Conservation (phyloP, 306 rosid genomes). For the Begonia masoniana region DNA sequence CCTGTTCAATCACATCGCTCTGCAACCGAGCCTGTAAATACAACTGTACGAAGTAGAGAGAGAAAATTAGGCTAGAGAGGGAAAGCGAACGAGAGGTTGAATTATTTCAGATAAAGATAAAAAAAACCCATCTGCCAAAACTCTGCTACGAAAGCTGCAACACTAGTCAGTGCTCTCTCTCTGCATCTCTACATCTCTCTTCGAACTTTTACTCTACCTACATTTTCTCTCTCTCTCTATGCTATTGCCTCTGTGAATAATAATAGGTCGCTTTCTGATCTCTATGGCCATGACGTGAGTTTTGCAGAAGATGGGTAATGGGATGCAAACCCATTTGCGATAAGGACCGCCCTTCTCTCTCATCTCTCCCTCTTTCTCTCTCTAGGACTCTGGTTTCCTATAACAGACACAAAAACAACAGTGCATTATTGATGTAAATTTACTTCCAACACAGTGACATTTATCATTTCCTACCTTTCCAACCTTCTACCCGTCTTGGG, state of each 20-base stretch:
- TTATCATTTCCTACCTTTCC: too few relatives aligned
- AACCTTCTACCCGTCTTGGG: too few relatives aligned
- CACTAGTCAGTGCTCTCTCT: slow-evolving; percentile 2
- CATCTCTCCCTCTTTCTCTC: not conserved
- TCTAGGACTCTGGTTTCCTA: too few relatives aligned
- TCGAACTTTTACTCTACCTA: slow-evolving; percentile 15
- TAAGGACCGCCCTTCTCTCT: slow-evolving; percentile 1
- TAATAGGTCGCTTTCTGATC: slow-evolving; percentile 8
- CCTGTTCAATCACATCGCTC: slow-evolving; percentile 12
- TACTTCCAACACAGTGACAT: not conserved
- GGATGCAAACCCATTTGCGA: slow-evolving; percentile 9
- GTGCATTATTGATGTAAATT: not conserved
- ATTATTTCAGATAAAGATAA: slow-evolving; percentile 11
- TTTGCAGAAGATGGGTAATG: slow-evolving; percentile 5
- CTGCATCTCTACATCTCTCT: slow-evolving; percentile 5
- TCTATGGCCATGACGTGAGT: not conserved
- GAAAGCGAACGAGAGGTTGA: slow-evolving; percentile 4
- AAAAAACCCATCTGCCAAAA: slow-evolving; percentile 12
- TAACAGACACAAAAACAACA: not conserved
- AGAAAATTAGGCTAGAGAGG: not conserved
- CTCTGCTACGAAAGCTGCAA: slow-evolving; percentile 9
- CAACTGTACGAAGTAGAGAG: slow-evolving; percentile 3
- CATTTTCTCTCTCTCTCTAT: slow-evolving; percentile 3
- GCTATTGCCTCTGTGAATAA: slow-evolving; percentile 1
- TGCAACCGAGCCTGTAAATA: not conserved